A percentile compares a stretch with the other conserved stretches of the same genome.
These are phyloP conservation scores for Barnettozyma sp. DNA, from an alignment of 805 yeast genomes.

Conservation along the genomic window DNA sequence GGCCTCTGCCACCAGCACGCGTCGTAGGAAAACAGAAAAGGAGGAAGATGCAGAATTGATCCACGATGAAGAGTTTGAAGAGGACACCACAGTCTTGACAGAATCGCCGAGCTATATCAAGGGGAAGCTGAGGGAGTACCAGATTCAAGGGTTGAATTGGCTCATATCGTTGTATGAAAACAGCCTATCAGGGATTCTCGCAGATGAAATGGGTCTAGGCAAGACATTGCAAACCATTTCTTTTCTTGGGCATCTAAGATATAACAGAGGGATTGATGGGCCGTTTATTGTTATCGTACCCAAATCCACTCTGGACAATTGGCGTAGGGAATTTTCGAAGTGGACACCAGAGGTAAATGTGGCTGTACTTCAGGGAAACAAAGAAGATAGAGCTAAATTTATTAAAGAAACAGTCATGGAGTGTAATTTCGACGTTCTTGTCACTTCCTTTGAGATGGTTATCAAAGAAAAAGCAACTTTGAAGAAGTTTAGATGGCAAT, in stretches of 20 bases:
- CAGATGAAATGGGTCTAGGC: slow-evolving; percentile 98
- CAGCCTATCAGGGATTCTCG: slow-evolving; percentile 83
- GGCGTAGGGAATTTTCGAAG: slow-evolving; percentile 89
- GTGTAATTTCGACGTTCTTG: slow-evolving; percentile 81
- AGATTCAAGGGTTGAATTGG: slow-evolving; percentile 95
- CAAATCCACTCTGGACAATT: slow-evolving; percentile 90
- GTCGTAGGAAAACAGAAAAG: slow-evolving; percentile 84
- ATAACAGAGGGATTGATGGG: slow-evolving; percentile 71
- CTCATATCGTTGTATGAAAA: slow-evolving; percentile 82
- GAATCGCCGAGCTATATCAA: slow-evolving; percentile 76
- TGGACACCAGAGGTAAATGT: slow-evolving; percentile 96
- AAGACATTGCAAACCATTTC: slow-evolving; percentile 93
- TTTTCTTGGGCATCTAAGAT: slow-evolving; percentile 81
- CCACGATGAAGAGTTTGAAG: slow-evolving; percentile 68
- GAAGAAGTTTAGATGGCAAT: slow-evolving; percentile 86
- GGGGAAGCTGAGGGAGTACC: slow-evolving; percentile 84
- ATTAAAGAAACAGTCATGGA: slow-evolving; percentile 53
- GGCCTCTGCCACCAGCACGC: too few species aligned
- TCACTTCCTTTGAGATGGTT: slow-evolving; percentile 91
- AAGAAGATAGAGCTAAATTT: slow-evolving; percentile 63
- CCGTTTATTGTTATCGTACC: slow-evolving; percentile 93
- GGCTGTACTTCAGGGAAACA: slow-evolving; percentile 81
- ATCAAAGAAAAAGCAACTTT: slow-evolving; percentile 78
- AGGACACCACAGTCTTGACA: slow-evolving; percentile 63
- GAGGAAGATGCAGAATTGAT: slow-evolving; percentile 93